Evolutionary conservation across 805 yeast genomes (phyloP).

Genomic region (Scheffersomyces amazonensis): DNA sequence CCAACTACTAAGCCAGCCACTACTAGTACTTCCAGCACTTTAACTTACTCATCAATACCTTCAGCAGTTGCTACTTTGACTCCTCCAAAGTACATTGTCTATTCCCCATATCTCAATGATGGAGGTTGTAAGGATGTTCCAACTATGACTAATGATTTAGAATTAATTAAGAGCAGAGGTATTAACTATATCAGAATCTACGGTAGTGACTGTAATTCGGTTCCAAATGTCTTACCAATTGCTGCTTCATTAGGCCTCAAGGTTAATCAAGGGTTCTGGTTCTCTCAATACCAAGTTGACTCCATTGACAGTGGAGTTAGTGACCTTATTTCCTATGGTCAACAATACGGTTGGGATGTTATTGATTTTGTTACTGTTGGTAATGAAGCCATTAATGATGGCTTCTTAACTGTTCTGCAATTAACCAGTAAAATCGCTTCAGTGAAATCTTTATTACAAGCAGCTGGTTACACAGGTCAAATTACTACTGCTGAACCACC

Average conservation of each 20-base stretch:
- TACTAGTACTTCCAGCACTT: conserved; percentile 9
- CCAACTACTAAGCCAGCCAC: conserved; percentile 15
- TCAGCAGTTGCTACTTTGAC: conserved; percentile 17
- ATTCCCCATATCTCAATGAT: conserved; percentile 74
- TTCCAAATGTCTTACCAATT: conserved; percentile 62
- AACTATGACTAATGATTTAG: conserved; percentile 57
- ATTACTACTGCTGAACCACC: conserved; percentile 91
- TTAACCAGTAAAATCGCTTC: conserved; percentile 60
- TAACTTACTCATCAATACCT: conserved; percentile 12
- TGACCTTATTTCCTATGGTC: conserved; percentile 47
- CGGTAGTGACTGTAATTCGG: conserved; percentile 81
- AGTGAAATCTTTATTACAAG: conserved; percentile 55
- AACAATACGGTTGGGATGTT: conserved; percentile 63
- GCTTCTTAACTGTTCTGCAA: conserved; percentile 58
- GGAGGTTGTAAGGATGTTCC: conserved; percentile 62
- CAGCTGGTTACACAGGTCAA: conserved; percentile 74
- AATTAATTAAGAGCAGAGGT: conserved; percentile 55
- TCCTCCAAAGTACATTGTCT: conserved; percentile 61
- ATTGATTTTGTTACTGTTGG: conserved; percentile 80
- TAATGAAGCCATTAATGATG: conserved; percentile 77
- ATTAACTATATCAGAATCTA: conserved; percentile 70
- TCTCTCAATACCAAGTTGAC: conserved; percentile 58
- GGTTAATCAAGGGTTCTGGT: conserved; percentile 88
- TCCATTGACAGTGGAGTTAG: conserved; percentile 62
- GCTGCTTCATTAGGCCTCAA: conserved; percentile 58